phyloP scores from a whole-genome alignment of 495 filamentous ascomycete species.

The Annulohypoxylon maeteangense region DNA sequence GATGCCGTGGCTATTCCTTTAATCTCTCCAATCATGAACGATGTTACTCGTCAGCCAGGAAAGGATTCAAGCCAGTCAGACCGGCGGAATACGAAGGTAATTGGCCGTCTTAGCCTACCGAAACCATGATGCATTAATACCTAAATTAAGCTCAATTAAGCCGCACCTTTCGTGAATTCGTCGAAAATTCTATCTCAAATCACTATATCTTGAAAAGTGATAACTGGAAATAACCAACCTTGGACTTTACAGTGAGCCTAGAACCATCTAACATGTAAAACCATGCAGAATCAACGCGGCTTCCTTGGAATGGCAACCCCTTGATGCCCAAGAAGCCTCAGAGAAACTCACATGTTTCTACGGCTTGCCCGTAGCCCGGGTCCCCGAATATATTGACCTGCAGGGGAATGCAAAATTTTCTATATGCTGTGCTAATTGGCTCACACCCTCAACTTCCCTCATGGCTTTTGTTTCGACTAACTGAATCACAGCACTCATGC shows the following conservation, averaged over 20 bases:
- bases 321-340: constrained; percentile 29
- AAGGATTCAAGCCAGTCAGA: constrained; percentile 8
- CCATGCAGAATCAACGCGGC: constrained; percentile 24
- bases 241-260: constrained; percentile 18
- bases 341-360: constrained; percentile 28
- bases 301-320: constrained; percentile 33
- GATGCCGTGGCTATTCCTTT: constrained; percentile 16
- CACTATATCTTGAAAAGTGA: constrained; percentile 9
- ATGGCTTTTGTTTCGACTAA: constrained; percentile 3
- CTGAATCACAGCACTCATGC: constrained; percentile 11
- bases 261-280: constrained; percentile 37
- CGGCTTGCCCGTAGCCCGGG: constrained; percentile 17
- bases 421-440: constrained; percentile 22
- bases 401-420: constrained; percentile 30
- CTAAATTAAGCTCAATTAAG: constrained; percentile 41
- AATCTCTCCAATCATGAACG: constrained; percentile 19
- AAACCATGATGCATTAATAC: constrained; percentile 35
- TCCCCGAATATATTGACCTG: constrained; percentile 17
- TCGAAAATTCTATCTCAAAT: constrained; percentile 16
- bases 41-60: constrained; percentile 15
- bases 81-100: constrained; percentile 34
- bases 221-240: constrained; percentile 9
- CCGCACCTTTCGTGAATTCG: constrained; percentile 31
- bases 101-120: constrained; percentile 41
- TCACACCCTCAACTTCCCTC: constrained; percentile 14